These are phyloP conservation scores for Sambucus nigra DNA, from an alignment of 129 eudicot genomes.

Conservation along the genomic window DNA sequence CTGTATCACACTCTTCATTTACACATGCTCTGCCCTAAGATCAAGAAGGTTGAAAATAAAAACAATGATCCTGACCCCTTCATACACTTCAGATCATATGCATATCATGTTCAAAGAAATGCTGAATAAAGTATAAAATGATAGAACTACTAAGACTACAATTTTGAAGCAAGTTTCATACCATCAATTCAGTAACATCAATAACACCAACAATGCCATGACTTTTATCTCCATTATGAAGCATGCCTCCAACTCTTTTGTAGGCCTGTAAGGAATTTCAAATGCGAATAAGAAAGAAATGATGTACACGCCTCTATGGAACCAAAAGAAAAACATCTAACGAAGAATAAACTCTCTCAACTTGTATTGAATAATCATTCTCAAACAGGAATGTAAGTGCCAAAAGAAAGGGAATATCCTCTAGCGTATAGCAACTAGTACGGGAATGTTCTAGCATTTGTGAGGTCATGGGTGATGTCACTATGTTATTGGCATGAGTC, in stretches of 20 bases:
- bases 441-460: too few species aligned
- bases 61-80: neutral
- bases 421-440: too few species aligned
- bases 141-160: neutral
- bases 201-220: constrained; percentile 70
- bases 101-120: neutral
- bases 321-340: too few species aligned
- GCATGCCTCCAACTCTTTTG: constrained; percentile 75
- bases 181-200: constrained; percentile 64
- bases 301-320: too few species aligned
- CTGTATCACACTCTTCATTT: neutral
- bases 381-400: too few species aligned
- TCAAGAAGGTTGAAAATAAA: neutral
- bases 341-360: too few species aligned
- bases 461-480: too few species aligned
- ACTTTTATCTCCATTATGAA: constrained; percentile 64
- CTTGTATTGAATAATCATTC: too few species aligned
- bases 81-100: neutral
- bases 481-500: too few species aligned
- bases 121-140: neutral
- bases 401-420: too few species aligned
- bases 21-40: neutral
- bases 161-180: constrained; percentile 6
- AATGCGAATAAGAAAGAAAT: too few species aligned
- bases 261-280: constrained; percentile 40